Percentiles rank a stretch among this genome's conserved stretches.
Conservation (phyloP, 768 basidiomycete species). For the Russula emetica region DNA sequence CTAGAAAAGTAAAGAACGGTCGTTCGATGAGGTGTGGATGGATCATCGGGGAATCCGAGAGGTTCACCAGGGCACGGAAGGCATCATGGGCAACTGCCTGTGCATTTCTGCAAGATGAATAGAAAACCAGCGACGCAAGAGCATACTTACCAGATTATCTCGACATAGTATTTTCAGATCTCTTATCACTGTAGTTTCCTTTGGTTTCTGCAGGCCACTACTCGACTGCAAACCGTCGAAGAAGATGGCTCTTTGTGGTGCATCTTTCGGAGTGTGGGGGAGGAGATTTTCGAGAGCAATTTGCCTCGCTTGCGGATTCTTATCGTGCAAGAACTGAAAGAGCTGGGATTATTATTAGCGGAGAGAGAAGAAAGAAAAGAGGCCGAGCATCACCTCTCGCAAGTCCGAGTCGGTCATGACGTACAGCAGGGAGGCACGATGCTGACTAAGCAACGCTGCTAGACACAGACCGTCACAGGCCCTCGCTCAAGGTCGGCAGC, state of each 20-base stretch:
- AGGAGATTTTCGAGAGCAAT: constrained; percentile 82
- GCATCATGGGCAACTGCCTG: constrained; percentile 93
- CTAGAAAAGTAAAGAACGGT: constrained; percentile 72
- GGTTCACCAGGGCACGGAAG: constrained; percentile 88
- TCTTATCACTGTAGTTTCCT: constrained; percentile 64
- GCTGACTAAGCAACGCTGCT: constrained; percentile 16
- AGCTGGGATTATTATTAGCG: constrained; percentile 44
- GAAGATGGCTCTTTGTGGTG: constrained; percentile 72
- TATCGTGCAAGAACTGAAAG: constrained; percentile 77
- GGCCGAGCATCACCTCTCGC: constrained; percentile 24
- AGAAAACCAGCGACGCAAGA: constrained; percentile 14
- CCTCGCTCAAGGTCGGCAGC: background rate
- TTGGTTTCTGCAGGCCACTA: constrained; percentile 53
- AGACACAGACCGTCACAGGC: background rate
- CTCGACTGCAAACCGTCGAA: constrained; percentile 50
- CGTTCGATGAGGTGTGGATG: constrained; percentile 63
- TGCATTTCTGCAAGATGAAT: constrained; percentile 2
- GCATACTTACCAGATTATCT: constrained; percentile 68
- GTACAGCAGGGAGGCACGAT: background rate
- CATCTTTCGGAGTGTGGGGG: constrained; percentile 67
- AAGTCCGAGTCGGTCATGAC: constrained; percentile 22
- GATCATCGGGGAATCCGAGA: constrained; percentile 78
- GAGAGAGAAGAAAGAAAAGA: background rate
- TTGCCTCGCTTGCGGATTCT: constrained; percentile 82
- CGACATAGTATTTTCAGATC: constrained; percentile 85